phyloP scores from a whole-genome alignment of 306 rosid genomes.

The Luffa aegyptiaca region DNA sequence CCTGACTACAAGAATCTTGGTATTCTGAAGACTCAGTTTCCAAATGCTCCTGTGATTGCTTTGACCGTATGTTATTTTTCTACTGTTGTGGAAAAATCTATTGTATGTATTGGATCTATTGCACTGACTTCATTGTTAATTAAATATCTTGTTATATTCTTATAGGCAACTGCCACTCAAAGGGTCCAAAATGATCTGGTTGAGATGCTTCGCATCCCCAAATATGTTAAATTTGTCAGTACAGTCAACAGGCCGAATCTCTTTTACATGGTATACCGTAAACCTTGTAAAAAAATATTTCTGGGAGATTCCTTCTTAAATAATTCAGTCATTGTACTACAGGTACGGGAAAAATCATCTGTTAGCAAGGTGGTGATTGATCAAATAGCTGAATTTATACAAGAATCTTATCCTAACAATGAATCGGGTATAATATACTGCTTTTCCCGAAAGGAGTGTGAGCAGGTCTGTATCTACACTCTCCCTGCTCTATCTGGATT shows the following conservation, averaged over 20 bases:
- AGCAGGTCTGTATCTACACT: constrained; percentile 44
- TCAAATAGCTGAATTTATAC: constrained; percentile 65
- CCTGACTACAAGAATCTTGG: constrained; percentile 95
- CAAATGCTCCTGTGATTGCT: constrained; percentile 78
- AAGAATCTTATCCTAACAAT: constrained; percentile 58
- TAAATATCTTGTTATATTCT: constrained; percentile 8
- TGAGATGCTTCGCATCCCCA: constrained; percentile 86
- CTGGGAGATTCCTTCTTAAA: not conserved
- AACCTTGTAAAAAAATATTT: not conserved
- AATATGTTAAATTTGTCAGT: constrained; percentile 87
- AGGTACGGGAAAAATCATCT: constrained; percentile 87
- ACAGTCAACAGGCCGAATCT: constrained; percentile 91
- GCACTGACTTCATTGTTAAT: not conserved
- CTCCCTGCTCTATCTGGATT: not conserved
- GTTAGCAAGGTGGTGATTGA: constrained; percentile 71
- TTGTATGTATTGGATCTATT: not conserved
- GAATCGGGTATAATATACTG: constrained; percentile 93
- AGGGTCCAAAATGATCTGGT: constrained; percentile 87
- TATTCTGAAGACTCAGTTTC: constrained; percentile 92
- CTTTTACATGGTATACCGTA: constrained; percentile 73
- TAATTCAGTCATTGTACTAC: constrained; percentile 13
- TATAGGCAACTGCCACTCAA: constrained; percentile 91
- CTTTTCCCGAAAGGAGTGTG: constrained; percentile 93
- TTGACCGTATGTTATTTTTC: constrained; percentile 54
- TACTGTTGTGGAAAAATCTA: not conserved